Evolutionary conservation across 345 rosid species (phyloP).

Genomic region (Hibiscus syriacus): DNA sequence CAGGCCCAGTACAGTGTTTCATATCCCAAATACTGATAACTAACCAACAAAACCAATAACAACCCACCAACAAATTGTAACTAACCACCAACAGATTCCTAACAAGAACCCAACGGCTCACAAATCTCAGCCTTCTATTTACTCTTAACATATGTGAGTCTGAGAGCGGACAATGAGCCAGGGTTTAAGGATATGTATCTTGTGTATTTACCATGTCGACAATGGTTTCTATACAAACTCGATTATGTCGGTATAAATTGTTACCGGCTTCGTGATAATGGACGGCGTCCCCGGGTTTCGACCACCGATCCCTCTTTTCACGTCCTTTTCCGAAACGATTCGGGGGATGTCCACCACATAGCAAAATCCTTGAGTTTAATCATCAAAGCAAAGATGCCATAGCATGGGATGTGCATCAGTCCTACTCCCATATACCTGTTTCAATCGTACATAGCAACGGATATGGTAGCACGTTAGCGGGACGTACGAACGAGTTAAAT

Average conservation of each 20-base stretch:
- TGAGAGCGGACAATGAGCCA: no score
- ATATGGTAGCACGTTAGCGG: neutral
- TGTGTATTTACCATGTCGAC: neutral
- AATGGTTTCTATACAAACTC: neutral
- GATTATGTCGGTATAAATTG: neutral
- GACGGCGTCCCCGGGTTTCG: no score
- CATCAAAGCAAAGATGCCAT: constrained; percentile 49
- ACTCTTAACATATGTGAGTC: no score
- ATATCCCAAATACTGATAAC: no score
- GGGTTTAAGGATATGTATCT: no score
- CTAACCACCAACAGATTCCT: no score
- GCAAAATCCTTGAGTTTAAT: constrained; percentile 48
- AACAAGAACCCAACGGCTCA: no score
- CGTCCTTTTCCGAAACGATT: constrained; percentile 25
- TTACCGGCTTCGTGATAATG: no score
- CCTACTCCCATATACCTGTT: constrained; percentile 27
- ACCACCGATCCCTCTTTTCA: constrained; percentile 6
- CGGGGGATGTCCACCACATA: constrained; percentile 43
- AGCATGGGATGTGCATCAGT: constrained; percentile 62
- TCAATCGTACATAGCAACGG: neutral
- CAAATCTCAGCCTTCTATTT: no score
- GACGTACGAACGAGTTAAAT: neutral
- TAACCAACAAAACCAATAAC: no score
- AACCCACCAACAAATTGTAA: no score
- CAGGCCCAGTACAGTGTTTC: no score